Conservation (phyloP, 2,329 filamentous ascomycete species). For the Aaosphaeria pasadenensis region DNA sequence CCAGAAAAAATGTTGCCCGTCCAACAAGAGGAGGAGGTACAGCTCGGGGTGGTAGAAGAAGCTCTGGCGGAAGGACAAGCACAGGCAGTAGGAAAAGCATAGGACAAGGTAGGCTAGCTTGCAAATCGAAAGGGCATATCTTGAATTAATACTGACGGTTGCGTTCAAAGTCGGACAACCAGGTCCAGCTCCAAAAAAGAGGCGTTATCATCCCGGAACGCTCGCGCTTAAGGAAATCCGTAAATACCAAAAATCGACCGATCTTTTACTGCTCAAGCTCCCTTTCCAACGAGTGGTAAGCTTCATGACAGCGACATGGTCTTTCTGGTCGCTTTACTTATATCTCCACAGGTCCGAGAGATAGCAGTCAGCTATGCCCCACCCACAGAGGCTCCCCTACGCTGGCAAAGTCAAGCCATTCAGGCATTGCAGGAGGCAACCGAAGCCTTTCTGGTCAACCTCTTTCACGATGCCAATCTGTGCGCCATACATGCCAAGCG, state of each 20-base stretch:
- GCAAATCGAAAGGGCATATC: not conserved
- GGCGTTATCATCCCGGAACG: slow-evolving; percentile 60
- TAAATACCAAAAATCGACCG: slow-evolving; percentile 96
- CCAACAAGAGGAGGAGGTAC: slow-evolving; percentile 27
- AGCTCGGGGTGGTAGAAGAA: slow-evolving; percentile 13
- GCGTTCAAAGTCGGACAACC: slow-evolving; percentile 22
- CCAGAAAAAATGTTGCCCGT: slow-evolving; percentile 28
- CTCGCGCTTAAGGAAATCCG: slow-evolving; percentile 98
- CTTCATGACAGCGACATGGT: too few relatives aligned
- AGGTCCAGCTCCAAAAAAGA: slow-evolving; percentile 29
- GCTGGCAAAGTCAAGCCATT: slow-evolving; percentile 98
- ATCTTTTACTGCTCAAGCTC: slow-evolving; percentile 94
- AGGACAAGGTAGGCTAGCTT: not conserved
- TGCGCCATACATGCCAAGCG: slow-evolving; percentile 99
- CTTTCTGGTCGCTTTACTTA: not conserved
- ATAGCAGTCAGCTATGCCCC: slow-evolving; percentile 55
- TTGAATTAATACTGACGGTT: slow-evolving; percentile 1
- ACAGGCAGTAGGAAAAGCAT: slow-evolving; percentile 8
- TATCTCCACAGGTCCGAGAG: slow-evolving; percentile 45
- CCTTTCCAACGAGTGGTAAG: slow-evolving; percentile 89
- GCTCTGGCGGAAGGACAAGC: slow-evolving; percentile 8
- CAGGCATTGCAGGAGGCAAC: slow-evolving; percentile 97
- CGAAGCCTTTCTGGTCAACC: slow-evolving; percentile 96
- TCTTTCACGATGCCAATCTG: slow-evolving; percentile 97
- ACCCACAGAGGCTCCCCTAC: slow-evolving; percentile 25